A percentile compares a stretch with the other conserved stretches of the same genome.
Conservation (phyloP, 805 yeast species). For the Yarrowia sp. region DNA sequence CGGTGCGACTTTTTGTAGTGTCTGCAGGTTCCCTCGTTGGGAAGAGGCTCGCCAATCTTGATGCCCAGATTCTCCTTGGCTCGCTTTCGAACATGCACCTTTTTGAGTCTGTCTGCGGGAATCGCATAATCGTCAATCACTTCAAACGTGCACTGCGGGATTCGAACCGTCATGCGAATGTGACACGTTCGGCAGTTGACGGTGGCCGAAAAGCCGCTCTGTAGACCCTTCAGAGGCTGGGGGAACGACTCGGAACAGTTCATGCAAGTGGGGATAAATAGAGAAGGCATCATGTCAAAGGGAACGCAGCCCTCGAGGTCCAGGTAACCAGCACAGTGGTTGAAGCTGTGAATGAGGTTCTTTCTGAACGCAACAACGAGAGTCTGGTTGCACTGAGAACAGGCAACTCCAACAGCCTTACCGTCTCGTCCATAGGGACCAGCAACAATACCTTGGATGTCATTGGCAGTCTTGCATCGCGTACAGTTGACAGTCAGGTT, state of each 20-base stretch:
- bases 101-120: slow-evolving; percentile 40
- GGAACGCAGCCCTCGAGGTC: slow-evolving; percentile 52
- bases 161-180: slow-evolving; percentile 48
- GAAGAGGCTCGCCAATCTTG: slow-evolving; percentile 88
- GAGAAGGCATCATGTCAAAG: slow-evolving; percentile 50
- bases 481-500: slow-evolving; percentile 51
- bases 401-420: slow-evolving; percentile 47
- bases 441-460: slow-evolving; percentile 49
- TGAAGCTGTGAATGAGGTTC: slow-evolving; percentile 50
- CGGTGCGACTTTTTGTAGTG: slow-evolving; percentile 54
- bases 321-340: slow-evolving; percentile 50
- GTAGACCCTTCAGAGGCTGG: slow-evolving; percentile 49
- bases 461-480: slow-evolving; percentile 51
- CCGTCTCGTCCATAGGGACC: slow-evolving; percentile 50
- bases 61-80: slow-evolving; percentile 49
- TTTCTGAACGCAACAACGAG: slow-evolving; percentile 51
- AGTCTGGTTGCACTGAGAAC: slow-evolving; percentile 50
- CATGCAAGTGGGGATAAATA: slow-evolving; percentile 51
- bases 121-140: slow-evolving; percentile 40
- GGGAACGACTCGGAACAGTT: slow-evolving; percentile 47
- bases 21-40: slow-evolving; percentile 72
- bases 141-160: slow-evolving; percentile 50
- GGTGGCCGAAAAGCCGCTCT: slow-evolving; percentile 48
- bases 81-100: slow-evolving; percentile 39
- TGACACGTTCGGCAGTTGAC: slow-evolving; percentile 52